Conservation (phyloP, 495 filamentous ascomycete species). For the Annulohypoxylon nitens region DNA sequence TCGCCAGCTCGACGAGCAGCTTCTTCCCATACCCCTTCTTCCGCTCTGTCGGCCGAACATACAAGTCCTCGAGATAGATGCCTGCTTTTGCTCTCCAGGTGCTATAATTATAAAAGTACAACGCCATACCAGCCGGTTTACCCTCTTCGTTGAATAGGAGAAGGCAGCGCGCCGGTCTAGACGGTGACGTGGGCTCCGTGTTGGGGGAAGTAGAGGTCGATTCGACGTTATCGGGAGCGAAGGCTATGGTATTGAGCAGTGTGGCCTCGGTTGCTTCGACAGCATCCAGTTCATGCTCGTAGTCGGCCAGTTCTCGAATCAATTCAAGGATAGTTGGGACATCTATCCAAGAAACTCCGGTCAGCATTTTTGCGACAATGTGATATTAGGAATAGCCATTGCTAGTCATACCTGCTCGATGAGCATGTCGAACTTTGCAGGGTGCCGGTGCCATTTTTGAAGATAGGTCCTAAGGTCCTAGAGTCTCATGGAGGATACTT, state of each 20-base stretch:
- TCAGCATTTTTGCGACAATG: slow-evolving; percentile 17
- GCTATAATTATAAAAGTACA: slow-evolving; percentile 72
- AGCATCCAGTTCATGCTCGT: slow-evolving; percentile 79
- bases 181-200: slow-evolving; percentile 58
- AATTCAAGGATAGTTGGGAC: slow-evolving; percentile 83
- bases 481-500: not conserved
- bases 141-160: slow-evolving; percentile 58
- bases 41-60: slow-evolving; percentile 77
- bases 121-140: slow-evolving; percentile 66
- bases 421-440: slow-evolving; percentile 49
- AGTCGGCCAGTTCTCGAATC: slow-evolving; percentile 89
- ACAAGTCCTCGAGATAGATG: slow-evolving; percentile 95
- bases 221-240: slow-evolving; percentile 64
- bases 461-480: not conserved
- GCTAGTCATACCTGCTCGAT: slow-evolving; percentile 43
- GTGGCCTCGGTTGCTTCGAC: slow-evolving; percentile 83
- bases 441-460: slow-evolving; percentile 38
- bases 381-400: not conserved
- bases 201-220: slow-evolving; percentile 51
- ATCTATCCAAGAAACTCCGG: slow-evolving; percentile 52
- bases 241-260: slow-evolving; percentile 83
- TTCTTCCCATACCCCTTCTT: slow-evolving; percentile 83
- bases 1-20: slow-evolving; percentile 80
- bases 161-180: slow-evolving; percentile 62
- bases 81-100: slow-evolving; percentile 90